Conservation (phyloP, 2,329 filamentous ascomycete genomes). For the Epichloe hybrida region DNA sequence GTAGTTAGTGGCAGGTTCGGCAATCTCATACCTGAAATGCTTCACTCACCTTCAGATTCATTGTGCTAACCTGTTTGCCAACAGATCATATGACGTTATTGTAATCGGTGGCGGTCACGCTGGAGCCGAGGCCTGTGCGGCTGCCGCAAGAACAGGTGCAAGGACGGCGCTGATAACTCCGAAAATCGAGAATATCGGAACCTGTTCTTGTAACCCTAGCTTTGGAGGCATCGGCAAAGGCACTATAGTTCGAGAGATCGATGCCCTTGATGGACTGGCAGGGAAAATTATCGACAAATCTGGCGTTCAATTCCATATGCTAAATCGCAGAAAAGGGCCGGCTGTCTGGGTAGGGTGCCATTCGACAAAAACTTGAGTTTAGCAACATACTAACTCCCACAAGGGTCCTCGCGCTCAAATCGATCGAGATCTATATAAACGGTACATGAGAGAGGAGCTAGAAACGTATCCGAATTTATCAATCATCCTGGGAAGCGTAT, state of each 20-base stretch:
- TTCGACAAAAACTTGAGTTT: background rate
- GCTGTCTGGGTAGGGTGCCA: conserved; percentile 60
- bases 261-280: conserved; percentile 82
- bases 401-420: conserved; percentile 87
- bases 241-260: conserved; percentile 87
- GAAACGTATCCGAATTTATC: conserved; percentile 62
- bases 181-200: conserved; percentile 74
- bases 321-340: conserved; percentile 83
- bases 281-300: conserved; percentile 86
- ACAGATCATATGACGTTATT: conserved; percentile 72
- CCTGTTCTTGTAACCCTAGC: conserved; percentile 93
- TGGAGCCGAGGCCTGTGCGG: conserved; percentile 84
- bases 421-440: conserved; percentile 77
- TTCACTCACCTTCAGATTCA: background rate
- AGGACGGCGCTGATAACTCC: conserved; percentile 84
- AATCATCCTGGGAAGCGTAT: conserved; percentile 75
- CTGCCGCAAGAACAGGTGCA: conserved; percentile 77
- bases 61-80: background rate
- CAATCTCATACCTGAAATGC: background rate
- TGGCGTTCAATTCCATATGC: conserved; percentile 80
- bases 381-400: background rate
- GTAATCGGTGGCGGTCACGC: conserved; percentile 95
- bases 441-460: conserved; percentile 82
- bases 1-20: conserved; percentile 11
- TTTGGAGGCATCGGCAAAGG: conserved; percentile 99